Evolutionary conservation across 2,329 filamentous ascomycete species (phyloP), one percentile per base, ranked within the genome.

Genomic region (Alternaria tenuissima): DNA sequence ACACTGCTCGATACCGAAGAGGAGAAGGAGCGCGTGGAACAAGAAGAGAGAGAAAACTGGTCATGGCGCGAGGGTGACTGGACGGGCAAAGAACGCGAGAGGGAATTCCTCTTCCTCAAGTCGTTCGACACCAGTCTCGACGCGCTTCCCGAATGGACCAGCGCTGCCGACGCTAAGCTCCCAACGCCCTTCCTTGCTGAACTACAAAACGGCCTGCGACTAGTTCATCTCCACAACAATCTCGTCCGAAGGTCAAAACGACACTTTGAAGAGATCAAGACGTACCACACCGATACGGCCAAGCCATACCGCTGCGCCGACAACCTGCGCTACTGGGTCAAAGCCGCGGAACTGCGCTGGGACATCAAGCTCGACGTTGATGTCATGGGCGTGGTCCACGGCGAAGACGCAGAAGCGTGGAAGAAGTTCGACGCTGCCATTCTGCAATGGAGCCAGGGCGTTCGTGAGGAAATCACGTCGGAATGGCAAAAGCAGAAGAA

Each of bases 261-360:
- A 30, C 91, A 91, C 7, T 98, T 98, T 76, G 93, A 94, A 53
- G 88, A 92, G 64, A 97, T 99, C 74, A 93, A 92, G 58, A 86
- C 87, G 9, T 97, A 91, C 78, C 95, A 98, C 77, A 89, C 89
- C n/a, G 93, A 99, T 78, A 94, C 95, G 9, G 89, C 88, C 61
- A 98, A 98, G 80, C 95, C 95, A 0, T 99, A 99, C 78, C 90
- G 95, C 49, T 90, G 90, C 64, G 93, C 94, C 3, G 95, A 99
- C 70, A 99, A 99, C 77, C 84, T 99, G 63, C 88, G 93, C 41
- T 99, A 91, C 83, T 99, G 95, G 94, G 87, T 91, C 79, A 99
- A 99, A 82, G 95, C 94, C 1, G 93, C 94, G 7, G 94, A 99
- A 81, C 84, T 98, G 59, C 88, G 95, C 56, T 99, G 94, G 89